Conservation (phyloP, 257 asterid genomes). For the Solanum infundibuliforme region DNA sequence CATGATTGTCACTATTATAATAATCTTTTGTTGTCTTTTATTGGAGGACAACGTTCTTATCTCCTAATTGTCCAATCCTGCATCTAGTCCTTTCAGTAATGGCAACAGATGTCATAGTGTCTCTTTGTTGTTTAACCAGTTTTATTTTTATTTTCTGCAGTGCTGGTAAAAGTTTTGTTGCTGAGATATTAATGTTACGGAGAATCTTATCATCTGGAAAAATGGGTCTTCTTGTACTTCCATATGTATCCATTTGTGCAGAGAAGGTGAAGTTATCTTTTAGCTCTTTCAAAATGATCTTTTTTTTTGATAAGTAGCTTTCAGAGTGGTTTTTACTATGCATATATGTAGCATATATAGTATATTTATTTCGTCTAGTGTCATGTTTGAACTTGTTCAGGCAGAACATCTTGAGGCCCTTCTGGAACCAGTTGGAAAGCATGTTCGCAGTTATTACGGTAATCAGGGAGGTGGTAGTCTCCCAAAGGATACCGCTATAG, state of each 20-base stretch:
- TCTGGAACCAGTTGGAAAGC: conserved; percentile 76
- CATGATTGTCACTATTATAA: not conserved
- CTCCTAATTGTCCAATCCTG: not conserved
- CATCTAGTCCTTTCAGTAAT: not conserved
- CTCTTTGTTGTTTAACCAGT: not conserved
- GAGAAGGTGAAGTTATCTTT: conserved; percentile 58
- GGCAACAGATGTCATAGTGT: not conserved
- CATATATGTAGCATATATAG: conserved; percentile 3
- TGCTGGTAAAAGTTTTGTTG: conserved; percentile 98
- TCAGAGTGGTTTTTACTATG: not conserved
- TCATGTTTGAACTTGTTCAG: conserved; percentile 24
- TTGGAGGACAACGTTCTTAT: not conserved
- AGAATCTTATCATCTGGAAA: conserved; percentile 73
- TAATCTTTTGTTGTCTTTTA: not conserved
- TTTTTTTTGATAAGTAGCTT: not conserved
- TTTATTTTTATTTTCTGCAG: conserved; percentile 19
- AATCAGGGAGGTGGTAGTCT: conserved; percentile 93
- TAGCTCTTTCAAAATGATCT: not conserved
- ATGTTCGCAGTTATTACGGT: conserved; percentile 94
- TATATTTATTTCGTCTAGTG: not conserved
- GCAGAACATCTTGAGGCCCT: conserved; percentile 91
- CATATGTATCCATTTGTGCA: conserved; percentile 89
- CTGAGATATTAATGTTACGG: conserved; percentile 90
- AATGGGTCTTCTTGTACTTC: conserved; percentile 93
- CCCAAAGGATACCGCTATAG: conserved; percentile 89